These are phyloP conservation scores for Pichia sp. DNA, from an alignment of 1,139 yeast species.

Conservation along the genomic window DNA sequence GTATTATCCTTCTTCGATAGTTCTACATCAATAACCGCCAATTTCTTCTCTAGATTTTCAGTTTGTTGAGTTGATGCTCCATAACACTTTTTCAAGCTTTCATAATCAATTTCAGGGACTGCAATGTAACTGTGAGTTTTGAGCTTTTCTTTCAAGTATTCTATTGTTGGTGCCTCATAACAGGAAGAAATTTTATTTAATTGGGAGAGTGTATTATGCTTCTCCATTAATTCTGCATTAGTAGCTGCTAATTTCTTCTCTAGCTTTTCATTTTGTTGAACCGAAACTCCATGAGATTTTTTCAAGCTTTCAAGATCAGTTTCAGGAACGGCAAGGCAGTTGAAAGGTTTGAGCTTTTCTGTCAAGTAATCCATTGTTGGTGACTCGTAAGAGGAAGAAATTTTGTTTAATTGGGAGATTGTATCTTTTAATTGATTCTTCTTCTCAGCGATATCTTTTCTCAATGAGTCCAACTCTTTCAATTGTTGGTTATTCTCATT, in stretches of 20 bases:
- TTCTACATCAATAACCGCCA: background rate
- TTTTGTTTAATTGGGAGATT: background rate
- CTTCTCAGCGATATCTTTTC: slow-evolving; percentile 5
- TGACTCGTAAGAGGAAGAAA: slow-evolving; percentile 7
- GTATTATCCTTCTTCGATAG: slow-evolving; percentile 8
- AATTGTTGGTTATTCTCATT: slow-evolving; percentile 8
- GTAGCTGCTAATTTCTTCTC: background rate
- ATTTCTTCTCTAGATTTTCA: background rate
- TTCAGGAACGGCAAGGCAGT: background rate
- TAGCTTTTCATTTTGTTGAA: background rate
- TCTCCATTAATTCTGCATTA: background rate
- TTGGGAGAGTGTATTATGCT: background rate
- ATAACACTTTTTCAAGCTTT: background rate
- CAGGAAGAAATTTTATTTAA: background rate
- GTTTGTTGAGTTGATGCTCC: background rate
- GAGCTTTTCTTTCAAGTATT: slow-evolving; percentile 20
- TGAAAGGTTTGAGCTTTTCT: slow-evolving; percentile 1
- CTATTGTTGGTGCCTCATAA: slow-evolving; percentile 20
- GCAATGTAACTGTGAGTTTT: background rate
- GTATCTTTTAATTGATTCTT: slow-evolving; percentile 3
- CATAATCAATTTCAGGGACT: background rate
- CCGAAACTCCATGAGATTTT: background rate
- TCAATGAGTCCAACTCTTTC: slow-evolving; percentile 6
- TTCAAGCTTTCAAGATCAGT: background rate
- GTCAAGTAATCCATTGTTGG: slow-evolving; percentile 17